phyloP scores from a whole-genome alignment of 331 rosid genomes.

The Quercus phellos region DNA sequence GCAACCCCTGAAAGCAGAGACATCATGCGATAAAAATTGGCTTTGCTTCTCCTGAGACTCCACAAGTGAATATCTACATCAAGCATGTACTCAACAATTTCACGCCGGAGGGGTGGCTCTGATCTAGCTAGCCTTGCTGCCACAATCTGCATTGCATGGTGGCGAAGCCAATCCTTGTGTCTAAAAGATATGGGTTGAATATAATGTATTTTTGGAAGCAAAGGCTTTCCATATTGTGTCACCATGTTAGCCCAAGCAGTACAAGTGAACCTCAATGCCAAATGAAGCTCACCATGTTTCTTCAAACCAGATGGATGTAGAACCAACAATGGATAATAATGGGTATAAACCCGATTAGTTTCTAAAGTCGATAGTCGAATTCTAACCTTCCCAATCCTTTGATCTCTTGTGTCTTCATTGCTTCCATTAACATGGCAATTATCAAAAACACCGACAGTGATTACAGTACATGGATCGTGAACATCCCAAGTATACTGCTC shows the following conservation, averaged over 20 bases:
- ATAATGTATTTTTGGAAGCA: slow-evolving; percentile 96
- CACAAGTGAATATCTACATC: slow-evolving; percentile 85
- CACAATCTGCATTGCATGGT: slow-evolving; percentile 92
- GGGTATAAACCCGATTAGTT: slow-evolving; percentile 69
- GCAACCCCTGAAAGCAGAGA: slow-evolving; percentile 49
- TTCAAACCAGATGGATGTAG: slow-evolving; percentile 63
- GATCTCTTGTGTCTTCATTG: slow-evolving; percentile 49
- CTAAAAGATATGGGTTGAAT: slow-evolving; percentile 64
- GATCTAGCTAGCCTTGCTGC: slow-evolving; percentile 59
- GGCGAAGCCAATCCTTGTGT: slow-evolving; percentile 71
- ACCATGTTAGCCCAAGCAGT: slow-evolving; percentile 83
- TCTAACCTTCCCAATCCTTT: slow-evolving; percentile 87
- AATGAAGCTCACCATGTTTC: slow-evolving; percentile 89
- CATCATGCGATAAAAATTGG: slow-evolving; percentile 81
- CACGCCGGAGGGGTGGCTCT: slow-evolving; percentile 88
- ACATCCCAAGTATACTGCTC: slow-evolving; percentile 99
- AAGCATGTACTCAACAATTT: slow-evolving; percentile 85
- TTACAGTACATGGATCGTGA: slow-evolving; percentile 76
- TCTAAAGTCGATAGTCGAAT: slow-evolving; percentile 84
- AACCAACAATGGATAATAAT: slow-evolving; percentile 77
- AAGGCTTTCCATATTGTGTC: slow-evolving; percentile 68
- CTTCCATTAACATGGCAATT: slow-evolving; percentile 65
- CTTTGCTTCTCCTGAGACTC: slow-evolving; percentile 87
- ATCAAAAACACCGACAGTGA: slow-evolving; percentile 82
- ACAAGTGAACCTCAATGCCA: slow-evolving; percentile 87